Conservation (phyloP, 2,329 filamentous ascomycete species). For the Nigrospora oryzae region DNA sequence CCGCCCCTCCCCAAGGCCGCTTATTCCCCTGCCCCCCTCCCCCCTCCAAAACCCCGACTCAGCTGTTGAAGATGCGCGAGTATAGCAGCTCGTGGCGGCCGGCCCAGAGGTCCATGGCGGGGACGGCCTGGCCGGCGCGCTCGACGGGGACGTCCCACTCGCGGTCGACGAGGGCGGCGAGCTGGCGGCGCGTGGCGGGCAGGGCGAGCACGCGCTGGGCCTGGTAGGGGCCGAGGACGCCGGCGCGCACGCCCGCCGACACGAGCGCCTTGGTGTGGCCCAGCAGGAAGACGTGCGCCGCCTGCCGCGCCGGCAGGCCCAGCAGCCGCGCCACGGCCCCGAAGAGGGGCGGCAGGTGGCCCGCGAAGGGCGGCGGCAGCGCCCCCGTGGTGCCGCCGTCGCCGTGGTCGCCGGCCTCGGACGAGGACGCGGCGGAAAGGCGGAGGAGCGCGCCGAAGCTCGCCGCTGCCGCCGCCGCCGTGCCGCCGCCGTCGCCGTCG, state of each 20-base stretch:
- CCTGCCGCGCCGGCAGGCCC: conserved; percentile 50
- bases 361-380: conserved; percentile 37
- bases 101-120: conserved; percentile 75
- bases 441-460: background rate
- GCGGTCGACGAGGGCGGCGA: conserved; percentile 48
- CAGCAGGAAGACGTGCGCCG: conserved; percentile 68
- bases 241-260: conserved; percentile 68
- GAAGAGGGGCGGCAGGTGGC: conserved; percentile 64
- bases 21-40: too few species aligned
- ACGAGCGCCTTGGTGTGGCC: conserved; percentile 69
- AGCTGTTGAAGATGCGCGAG: conserved; percentile 82
- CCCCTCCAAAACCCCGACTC: conserved; percentile 6
- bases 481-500: conserved; percentile 1
- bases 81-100: conserved; percentile 77
- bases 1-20: too few species aligned
- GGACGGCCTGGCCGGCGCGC: conserved; percentile 66
- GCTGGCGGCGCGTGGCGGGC: conserved; percentile 43
- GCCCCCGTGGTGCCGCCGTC: conserved; percentile 1
- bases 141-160: conserved; percentile 53
- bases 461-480: background rate
- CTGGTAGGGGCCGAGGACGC: conserved; percentile 73
- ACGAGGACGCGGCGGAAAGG: background rate
- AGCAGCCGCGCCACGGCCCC: conserved; percentile 58
- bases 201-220: conserved; percentile 66
- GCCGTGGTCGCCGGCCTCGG: background rate